phyloP scores from a whole-genome alignment of 257 asterid genomes.

The Solanum appendiculatum region DNA sequence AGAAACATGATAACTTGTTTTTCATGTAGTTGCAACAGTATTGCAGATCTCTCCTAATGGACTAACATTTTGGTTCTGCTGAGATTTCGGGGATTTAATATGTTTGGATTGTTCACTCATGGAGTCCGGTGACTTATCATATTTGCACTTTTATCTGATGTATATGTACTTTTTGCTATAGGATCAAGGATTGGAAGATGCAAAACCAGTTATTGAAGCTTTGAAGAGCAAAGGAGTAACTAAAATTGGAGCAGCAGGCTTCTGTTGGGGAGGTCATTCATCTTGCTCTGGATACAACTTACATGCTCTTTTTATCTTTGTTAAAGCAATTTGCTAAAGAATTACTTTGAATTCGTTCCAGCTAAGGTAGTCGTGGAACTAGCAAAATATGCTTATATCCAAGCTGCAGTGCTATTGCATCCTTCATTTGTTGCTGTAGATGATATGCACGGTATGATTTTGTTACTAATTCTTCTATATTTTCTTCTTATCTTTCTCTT shows the following conservation, averaged over 20 bases:
- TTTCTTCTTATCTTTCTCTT: neutral
- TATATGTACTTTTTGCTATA: neutral
- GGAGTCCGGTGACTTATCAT: neutral
- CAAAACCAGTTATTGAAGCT: conserved; percentile 51
- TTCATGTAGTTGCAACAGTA: neutral
- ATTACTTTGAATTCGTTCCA: conserved; percentile 1
- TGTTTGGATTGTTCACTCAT: neutral
- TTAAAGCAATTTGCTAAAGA: neutral
- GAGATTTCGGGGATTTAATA: neutral
- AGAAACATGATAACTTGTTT: neutral
- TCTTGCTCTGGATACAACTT: neutral
- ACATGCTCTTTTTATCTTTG: neutral
- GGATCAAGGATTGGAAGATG: conserved; percentile 51
- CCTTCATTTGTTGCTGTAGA: conserved; percentile 51
- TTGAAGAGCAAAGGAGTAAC: conserved; percentile 42
- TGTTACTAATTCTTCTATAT: neutral
- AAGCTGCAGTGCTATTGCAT: conserved; percentile 53
- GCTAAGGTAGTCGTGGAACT: conserved; percentile 68
- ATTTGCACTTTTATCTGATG: neutral
- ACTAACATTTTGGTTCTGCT: neutral
- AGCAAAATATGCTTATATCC: conserved; percentile 32
- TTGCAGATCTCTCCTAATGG: neutral
- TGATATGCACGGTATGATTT: conserved; percentile 40
- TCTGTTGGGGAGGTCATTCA: conserved; percentile 59
- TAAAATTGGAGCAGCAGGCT: conserved; percentile 60